phyloP scores from a whole-genome alignment of 805 yeast genomes.

The Diddensiella caesifluorescens region DNA sequence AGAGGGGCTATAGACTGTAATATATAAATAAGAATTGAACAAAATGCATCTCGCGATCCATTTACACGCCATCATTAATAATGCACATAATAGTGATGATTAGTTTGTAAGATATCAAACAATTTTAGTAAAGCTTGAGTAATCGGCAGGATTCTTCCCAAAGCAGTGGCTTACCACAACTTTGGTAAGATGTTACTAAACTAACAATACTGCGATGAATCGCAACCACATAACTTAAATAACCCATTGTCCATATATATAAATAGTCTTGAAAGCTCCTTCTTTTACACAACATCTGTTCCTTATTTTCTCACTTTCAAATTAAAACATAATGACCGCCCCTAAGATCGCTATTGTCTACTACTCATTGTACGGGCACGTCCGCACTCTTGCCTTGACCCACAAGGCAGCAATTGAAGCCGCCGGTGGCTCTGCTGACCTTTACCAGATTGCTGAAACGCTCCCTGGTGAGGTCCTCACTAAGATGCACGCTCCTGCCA shows the following conservation, averaged over 20 bases:
- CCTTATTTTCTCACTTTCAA: background rate
- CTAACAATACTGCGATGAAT: too few relatives aligned
- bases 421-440: constrained; percentile 63
- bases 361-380: constrained; percentile 79
- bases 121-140: too few relatives aligned
- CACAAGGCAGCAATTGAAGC: constrained; percentile 63
- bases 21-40: too few relatives aligned
- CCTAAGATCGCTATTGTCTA: constrained; percentile 67
- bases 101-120: too few relatives aligned
- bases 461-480: constrained; percentile 53
- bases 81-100: background rate
- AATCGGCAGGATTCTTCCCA: too few relatives aligned
- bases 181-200: too few relatives aligned
- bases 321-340: constrained; percentile 4
- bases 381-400: constrained; percentile 61
- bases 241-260: background rate
- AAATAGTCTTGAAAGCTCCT: background rate
- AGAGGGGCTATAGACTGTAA: too few relatives aligned
- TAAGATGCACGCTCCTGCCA: constrained; percentile 51
- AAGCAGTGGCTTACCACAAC: too few relatives aligned
- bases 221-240: background rate
- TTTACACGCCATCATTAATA: too few relatives aligned
- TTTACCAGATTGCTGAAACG: constrained; percentile 76
- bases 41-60: too few relatives aligned
- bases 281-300: background rate